Conservation (phyloP, 768 basidiomycete genomes). For the Panus rudis region DNA sequence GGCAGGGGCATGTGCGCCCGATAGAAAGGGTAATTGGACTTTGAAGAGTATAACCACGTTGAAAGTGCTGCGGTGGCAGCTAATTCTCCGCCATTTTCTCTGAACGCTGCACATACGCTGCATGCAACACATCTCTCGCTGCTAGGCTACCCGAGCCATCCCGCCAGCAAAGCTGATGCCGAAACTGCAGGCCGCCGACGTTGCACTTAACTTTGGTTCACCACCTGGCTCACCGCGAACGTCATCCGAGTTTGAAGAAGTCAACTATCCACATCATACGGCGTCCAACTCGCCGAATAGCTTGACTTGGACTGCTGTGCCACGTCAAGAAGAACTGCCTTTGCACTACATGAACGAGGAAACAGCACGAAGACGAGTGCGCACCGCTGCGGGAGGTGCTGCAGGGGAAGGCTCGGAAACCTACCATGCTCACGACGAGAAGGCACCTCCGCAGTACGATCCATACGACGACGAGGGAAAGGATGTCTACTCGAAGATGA, state of each 20-base stretch:
- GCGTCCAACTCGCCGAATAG: slow-evolving; percentile 12
- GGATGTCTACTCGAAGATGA: slow-evolving; percentile 48
- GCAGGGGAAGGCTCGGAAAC: slow-evolving; percentile 22
- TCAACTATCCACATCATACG: slow-evolving; percentile 43
- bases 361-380: slow-evolving; percentile 39
- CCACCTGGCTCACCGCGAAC: slow-evolving; percentile 40
- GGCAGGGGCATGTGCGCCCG: too few relatives aligned
- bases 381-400: slow-evolving; percentile 28
- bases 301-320: slow-evolving; percentile 20
- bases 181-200: too few relatives aligned
- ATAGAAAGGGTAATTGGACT: too few relatives aligned
- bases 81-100: too few relatives aligned
- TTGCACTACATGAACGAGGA: slow-evolving; percentile 49
- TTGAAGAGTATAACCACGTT: too few relatives aligned
- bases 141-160: slow-evolving; percentile 2
- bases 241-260: slow-evolving; percentile 68
- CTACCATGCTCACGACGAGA: slow-evolving; percentile 18
- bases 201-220: slow-evolving; percentile 65
- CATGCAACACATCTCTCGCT: slow-evolving; percentile 1
- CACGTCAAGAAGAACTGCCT: slow-evolving; percentile 36
- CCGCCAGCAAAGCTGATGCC: slow-evolving; percentile 6
- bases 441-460: slow-evolving; percentile 10
- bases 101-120: too few relatives aligned
- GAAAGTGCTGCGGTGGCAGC: too few relatives aligned
- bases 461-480: slow-evolving; percentile 60